phyloP scores from a whole-genome alignment of 495 filamentous ascomycete genomes.

The Hyaloscypha finlandica region DNA sequence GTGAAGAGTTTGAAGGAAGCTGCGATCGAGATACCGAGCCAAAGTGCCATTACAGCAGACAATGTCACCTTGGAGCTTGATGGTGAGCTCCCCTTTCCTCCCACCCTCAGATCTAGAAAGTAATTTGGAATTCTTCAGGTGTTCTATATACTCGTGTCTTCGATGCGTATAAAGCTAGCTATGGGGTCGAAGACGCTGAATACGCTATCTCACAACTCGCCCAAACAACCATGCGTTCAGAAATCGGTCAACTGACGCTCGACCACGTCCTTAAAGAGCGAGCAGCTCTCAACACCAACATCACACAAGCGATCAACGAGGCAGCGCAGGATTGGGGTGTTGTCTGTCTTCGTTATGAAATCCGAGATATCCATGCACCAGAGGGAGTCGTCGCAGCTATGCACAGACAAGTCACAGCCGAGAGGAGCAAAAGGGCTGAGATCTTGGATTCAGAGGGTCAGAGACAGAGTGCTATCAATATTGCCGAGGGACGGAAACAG shows the following conservation, averaged over 20 bases:
- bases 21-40: constrained; percentile 92
- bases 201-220: constrained; percentile 98
- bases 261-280: constrained; percentile 98
- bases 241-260: constrained; percentile 94
- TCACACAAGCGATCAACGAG: constrained; percentile 97
- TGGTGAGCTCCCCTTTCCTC: constrained; percentile 57
- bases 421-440: constrained; percentile 94
- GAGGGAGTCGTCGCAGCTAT: constrained; percentile 91
- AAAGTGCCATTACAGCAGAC: constrained; percentile 96
- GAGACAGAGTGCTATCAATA: constrained; percentile 95
- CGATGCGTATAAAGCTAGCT: constrained; percentile 96
- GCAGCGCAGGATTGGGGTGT: constrained; percentile 96
- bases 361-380: constrained; percentile 95
- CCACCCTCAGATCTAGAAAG: not conserved
- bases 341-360: constrained; percentile 94
- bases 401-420: constrained; percentile 96
- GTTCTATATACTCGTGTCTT: constrained; percentile 86
- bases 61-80: constrained; percentile 97
- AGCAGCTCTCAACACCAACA: constrained; percentile 92
- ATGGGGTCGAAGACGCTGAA: constrained; percentile 97
- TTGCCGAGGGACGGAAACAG: constrained; percentile 96
- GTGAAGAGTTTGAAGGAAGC: constrained; percentile 96
- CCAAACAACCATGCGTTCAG: constrained; percentile 97
- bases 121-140: not conserved
- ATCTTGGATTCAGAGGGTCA: constrained; percentile 96